Evolutionary conservation across 1,139 yeast genomes (phyloP).

Genomic region (Hyphopichia wangnamkhiaoensis): DNA sequence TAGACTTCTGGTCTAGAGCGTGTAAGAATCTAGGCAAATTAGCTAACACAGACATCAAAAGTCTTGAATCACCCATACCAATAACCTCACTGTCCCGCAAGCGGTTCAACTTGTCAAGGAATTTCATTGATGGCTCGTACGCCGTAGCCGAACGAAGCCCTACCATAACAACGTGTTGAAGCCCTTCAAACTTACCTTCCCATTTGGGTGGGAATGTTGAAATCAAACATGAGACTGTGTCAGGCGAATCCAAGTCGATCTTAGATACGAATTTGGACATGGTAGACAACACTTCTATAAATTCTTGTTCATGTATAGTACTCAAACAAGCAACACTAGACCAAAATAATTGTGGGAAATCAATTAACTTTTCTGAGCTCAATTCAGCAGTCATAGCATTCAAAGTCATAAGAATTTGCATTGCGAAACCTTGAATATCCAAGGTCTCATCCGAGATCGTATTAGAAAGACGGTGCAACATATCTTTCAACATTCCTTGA

Average conservation of each 20-base stretch:
- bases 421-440: constrained; percentile 94
- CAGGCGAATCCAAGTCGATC: constrained; percentile 83
- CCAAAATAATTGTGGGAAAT: constrained; percentile 95
- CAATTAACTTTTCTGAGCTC: constrained; percentile 73
- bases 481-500: constrained; percentile 86
- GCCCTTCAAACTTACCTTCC: constrained; percentile 92
- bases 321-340: constrained; percentile 89
- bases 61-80: constrained; percentile 69
- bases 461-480: constrained; percentile 89
- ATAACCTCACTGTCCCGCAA: constrained; percentile 75
- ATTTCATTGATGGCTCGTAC: constrained; percentile 73
- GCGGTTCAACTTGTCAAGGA: constrained; percentile 70
- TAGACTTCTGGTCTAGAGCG: constrained; percentile 62
- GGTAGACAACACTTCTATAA: constrained; percentile 80
- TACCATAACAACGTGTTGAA: constrained; percentile 73
- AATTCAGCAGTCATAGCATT: constrained; percentile 89
- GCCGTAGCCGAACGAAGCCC: constrained; percentile 84
- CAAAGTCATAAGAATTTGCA: constrained; percentile 95
- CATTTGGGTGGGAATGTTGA: constrained; percentile 92
- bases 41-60: constrained; percentile 71
- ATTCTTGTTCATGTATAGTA: constrained; percentile 91
- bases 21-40: constrained; percentile 84
- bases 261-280: constrained; percentile 81
- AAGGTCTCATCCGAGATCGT: constrained; percentile 86
- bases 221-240: constrained; percentile 78